Base-by-base conservation (phyloP, 2,329 filamentous ascomycete species). In the Knufia fluminis region DNA sequence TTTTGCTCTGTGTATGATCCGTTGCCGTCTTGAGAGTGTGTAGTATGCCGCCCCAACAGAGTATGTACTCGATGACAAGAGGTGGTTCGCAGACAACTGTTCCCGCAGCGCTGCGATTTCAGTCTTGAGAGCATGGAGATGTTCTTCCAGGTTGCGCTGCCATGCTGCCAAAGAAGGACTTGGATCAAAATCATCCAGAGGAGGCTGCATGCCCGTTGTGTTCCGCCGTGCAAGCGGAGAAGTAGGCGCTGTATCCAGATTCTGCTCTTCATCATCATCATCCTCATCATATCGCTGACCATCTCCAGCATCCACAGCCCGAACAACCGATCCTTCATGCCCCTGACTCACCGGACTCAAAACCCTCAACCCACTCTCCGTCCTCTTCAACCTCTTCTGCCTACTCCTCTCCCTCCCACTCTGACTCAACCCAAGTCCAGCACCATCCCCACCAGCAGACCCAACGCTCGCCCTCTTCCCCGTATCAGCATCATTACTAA, bases 41-140 rank as follows among this genome's bases (percentile, higher is more conserved):
- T 42, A 49, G 46, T 42, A 49, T 3, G 46, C 19, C 78, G 16
- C 79, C 7, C 33, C 33, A 4, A n/a, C 9, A 16, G 49, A 54
- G 31, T 54, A 48, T n/a, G 54, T 54, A 2, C 50, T 53, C 3
- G 52, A 53, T 3, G 57, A 54, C 2, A 59, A 76, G 54, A 79
- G 78, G 69, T 85, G 85, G 57, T 91, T 79, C 10, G 85, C 76
- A 0, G 86, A 82, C 57, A 97, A 84, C 63, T 97, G 90, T 67
- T 98, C 92, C 31, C 92, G 79, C 54, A 97, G 69, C 0, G 92
- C 92, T 1, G 92, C 90, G 26, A 98, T 80, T 68, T 98, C 92
- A 14, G 89, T 85, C 3, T 90, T 94, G 69, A 97, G 82, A 59
- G 89, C 86, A 49, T 91, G 86, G 50, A 97, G 75, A 19, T 88